phyloP scores from a whole-genome alignment of 805 yeast species.

The Wickerhamiella nectarea region DNA sequence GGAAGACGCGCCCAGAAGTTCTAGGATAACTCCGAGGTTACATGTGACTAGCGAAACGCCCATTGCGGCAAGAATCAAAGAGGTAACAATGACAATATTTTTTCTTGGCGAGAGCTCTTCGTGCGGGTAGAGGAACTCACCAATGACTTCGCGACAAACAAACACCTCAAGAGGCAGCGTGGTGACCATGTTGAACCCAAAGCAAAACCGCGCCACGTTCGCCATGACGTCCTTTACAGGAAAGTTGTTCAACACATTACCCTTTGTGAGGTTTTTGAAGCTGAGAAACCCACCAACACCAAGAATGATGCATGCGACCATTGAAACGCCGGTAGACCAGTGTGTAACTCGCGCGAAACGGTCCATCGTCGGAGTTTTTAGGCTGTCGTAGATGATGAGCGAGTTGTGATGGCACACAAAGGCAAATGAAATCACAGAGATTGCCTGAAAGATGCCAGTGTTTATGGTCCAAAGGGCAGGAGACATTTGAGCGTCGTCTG shows the following conservation, averaged over 20 bases:
- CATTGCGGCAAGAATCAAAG: slow-evolving; percentile 57
- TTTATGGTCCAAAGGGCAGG: slow-evolving; percentile 34
- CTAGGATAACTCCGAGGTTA: slow-evolving; percentile 77
- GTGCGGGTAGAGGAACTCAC: slow-evolving; percentile 39
- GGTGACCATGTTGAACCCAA: slow-evolving; percentile 84
- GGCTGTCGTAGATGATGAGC: slow-evolving; percentile 73
- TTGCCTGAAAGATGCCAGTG: slow-evolving; percentile 66
- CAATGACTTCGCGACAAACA: slow-evolving; percentile 77
- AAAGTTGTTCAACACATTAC: slow-evolving; percentile 80
- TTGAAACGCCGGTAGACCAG: slow-evolving; percentile 66
- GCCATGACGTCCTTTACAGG: slow-evolving; percentile 59
- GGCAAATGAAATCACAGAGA: slow-evolving; percentile 90
- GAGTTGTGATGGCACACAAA: slow-evolving; percentile 94
- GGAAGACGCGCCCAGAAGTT: slow-evolving; percentile 82
- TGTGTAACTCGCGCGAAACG: slow-evolving; percentile 71
- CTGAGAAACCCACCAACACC: slow-evolving; percentile 67
- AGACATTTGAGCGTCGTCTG: slow-evolving; percentile 27
- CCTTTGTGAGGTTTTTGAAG: slow-evolving; percentile 68
- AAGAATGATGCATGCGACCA: slow-evolving; percentile 62
- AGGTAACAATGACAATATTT: slow-evolving; percentile 53
- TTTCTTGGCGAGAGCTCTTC: slow-evolving; percentile 21
- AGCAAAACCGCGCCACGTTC: slow-evolving; percentile 79
- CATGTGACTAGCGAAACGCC: slow-evolving; percentile 65
- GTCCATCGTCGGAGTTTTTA: slow-evolving; percentile 59
- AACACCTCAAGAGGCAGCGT: slow-evolving; percentile 84